Base-by-base conservation (phyloP, 2,329 filamentous ascomycete genomes). In the Pseudomassariella vexata region DNA sequence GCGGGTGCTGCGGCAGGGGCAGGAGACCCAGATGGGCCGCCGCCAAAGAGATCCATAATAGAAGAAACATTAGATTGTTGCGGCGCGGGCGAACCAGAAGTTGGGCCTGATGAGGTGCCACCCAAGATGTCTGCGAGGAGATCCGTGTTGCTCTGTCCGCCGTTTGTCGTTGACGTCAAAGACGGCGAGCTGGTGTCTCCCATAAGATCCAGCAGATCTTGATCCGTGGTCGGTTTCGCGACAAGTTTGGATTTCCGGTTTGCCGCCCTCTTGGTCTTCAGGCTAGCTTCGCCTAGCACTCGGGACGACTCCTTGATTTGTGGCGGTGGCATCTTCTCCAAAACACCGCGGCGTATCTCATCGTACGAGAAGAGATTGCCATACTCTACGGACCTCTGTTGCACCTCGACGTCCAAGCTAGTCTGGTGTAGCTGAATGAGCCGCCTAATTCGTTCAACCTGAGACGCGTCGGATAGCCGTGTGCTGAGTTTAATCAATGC, bases 301-400 rank as follows among this genome's bases (percentile, higher is more conserved):
- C 90, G 75, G 34, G 92, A 90, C 56, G 94, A 87, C 56, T 98
- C 92, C 45, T 90, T 87, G 51, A 98, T 96, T 57, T 96, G 90
- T 7, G 92, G 92, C 2, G 92, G 78, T 6, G 92, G 92, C 94
- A 98, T 98, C 58, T 92, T 94, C 62, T 98, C 92, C 9, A 98
- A 67, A 3, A 98, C 92, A 36, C 92, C 92, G 38, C 76, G 76
- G 34, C 90, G 80, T 35, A 98, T 85, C 38, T 87, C 71, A 46
- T 98, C 89, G 49, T 87, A 87, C 1, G 77, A 76, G 50, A 98
- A 96, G n/a, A 98, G 70, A 51, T 96, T 96, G 37, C 81, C 78
- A 50, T 96, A 98, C 57, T 98, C 92, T 14, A 95, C 89, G 5
- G 90, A 85, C 55, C 92, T 80, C 60, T 98, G 92, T 58, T 98